Conservation (phyloP, 768 basidiomycete genomes). For the Tylopilus plumbeoviolaceoides region DNA sequence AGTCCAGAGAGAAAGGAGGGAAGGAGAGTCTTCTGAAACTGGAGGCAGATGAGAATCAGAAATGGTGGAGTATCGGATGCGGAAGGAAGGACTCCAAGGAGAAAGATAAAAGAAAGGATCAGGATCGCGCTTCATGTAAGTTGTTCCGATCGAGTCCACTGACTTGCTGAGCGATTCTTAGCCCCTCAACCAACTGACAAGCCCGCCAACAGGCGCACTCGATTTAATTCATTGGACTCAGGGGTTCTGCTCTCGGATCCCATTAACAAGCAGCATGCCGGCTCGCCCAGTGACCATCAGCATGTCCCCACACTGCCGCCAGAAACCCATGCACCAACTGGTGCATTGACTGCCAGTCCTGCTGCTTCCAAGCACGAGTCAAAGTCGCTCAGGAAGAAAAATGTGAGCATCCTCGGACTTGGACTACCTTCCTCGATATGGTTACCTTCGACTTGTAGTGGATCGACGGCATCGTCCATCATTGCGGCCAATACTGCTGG, state of each 20-base stretch:
- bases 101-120: conserved; percentile 40
- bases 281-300: conserved; percentile 7
- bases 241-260: conserved; percentile 33
- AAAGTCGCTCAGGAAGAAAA: conserved; percentile 49
- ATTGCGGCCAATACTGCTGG: conserved; percentile 12
- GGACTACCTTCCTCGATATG: conserved; percentile 57
- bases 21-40: conserved; percentile 33
- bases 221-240: conserved; percentile 64
- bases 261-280: conserved; percentile 11
- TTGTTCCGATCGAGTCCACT: neutral
- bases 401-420: conserved; percentile 56
- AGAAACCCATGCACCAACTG: conserved; percentile 42
- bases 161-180: conserved; percentile 19
- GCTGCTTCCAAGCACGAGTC: conserved; percentile 20
- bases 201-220: conserved; percentile 36
- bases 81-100: conserved; percentile 73
- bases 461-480: conserved; percentile 35
- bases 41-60: conserved; percentile 49
- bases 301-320: conserved; percentile 24
- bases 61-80: conserved; percentile 82
- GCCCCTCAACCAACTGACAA: conserved; percentile 43
- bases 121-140: conserved; percentile 36
- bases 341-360: conserved; percentile 42
- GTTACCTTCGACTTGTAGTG: conserved; percentile 34
- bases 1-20: conserved; percentile 31